phyloP scores from a whole-genome alignment of 768 basidiomycete genomes.

The Termitomyces sp. region DNA sequence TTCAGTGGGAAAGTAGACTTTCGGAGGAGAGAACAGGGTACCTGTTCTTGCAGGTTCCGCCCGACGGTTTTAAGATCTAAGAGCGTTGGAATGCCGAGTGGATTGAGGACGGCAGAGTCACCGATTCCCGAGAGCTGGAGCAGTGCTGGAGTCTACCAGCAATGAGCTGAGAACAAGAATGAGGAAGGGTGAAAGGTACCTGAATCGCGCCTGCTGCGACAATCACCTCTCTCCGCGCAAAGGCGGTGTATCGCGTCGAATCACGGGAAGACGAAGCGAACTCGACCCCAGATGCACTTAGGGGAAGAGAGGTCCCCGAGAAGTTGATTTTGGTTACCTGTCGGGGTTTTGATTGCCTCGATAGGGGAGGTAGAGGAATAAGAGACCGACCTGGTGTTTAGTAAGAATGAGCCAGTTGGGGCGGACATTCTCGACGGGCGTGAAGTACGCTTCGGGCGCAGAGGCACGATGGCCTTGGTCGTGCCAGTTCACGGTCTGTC shows the following conservation, averaged over 20 bases:
- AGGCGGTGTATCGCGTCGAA: conserved; percentile 31
- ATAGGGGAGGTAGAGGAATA: neutral
- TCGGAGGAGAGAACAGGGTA: conserved; percentile 4
- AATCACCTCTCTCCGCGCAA: conserved; percentile 44
- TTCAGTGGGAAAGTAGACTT: neutral
- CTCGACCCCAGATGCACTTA: conserved; percentile 40
- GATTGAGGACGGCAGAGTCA: conserved; percentile 35
- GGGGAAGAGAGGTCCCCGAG: conserved; percentile 23
- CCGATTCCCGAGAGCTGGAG: conserved; percentile 56
- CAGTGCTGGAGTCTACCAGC: conserved; percentile 33
- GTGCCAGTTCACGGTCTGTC: conserved; percentile 41
- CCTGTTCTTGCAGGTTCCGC: conserved; percentile 54
- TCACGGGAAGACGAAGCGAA: conserved; percentile 35
- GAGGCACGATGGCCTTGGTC: conserved; percentile 48
- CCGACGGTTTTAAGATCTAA: conserved; percentile 46
- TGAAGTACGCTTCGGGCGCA: conserved; percentile 47
- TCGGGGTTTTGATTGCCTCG: neutral
- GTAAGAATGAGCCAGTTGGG: conserved; percentile 46
- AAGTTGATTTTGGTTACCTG: conserved; percentile 43
- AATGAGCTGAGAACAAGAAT: neutral
- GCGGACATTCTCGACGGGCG: conserved; percentile 41
- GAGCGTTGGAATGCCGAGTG: conserved; percentile 40
- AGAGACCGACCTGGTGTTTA: conserved; percentile 26
- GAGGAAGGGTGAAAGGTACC: conserved; percentile 11
- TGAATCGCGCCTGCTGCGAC: conserved; percentile 48